A percentile compares a stretch with the other conserved stretches of the same genome.
Evolutionary conservation across 495 filamentous ascomycete genomes (phyloP).

Genomic region (Aspergillus haitiensis): DNA sequence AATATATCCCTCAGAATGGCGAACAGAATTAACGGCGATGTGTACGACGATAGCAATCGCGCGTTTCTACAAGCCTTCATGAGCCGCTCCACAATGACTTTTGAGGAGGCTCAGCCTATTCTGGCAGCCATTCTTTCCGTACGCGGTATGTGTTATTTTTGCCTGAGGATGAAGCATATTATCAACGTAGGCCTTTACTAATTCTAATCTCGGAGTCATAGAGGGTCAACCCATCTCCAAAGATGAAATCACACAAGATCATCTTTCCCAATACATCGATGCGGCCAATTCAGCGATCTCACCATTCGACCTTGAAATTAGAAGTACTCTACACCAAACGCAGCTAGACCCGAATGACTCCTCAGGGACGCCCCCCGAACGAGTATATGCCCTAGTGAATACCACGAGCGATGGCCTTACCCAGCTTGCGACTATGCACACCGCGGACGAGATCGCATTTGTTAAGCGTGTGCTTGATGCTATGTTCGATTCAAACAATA

Average conservation of each 20-base stretch:
- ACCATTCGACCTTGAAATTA: conserved; percentile 83
- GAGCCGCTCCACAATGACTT: conserved; percentile 71
- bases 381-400: conserved; percentile 80
- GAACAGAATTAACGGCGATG: conserved; percentile 6
- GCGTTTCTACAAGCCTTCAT: conserved; percentile 95
- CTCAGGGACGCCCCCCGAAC: conserved; percentile 26
- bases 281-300: conserved; percentile 70
- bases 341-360: conserved; percentile 19
- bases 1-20: conserved; percentile 3
- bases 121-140: conserved; percentile 73
- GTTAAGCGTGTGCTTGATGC: conserved; percentile 84
- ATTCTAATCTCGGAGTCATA: conserved; percentile 19
- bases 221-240: conserved; percentile 44
- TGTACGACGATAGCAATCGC: conserved; percentile 69
- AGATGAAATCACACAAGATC: conserved; percentile 64
- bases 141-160: conserved; percentile 36
- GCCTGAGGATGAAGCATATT: no score
- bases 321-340: conserved; percentile 65
- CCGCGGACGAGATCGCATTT: conserved; percentile 84
- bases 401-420: conserved; percentile 78
- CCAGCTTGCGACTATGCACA: conserved; percentile 80
- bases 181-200: neutral
- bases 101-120: conserved; percentile 67
- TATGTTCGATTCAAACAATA: conserved; percentile 90
- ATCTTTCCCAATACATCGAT: conserved; percentile 67